Percentiles rank a stretch among this genome's conserved stretches.
These are phyloP conservation scores for Solanum bulbocastanum DNA, from an alignment of 257 asterid genomes.

Conservation along the genomic window DNA sequence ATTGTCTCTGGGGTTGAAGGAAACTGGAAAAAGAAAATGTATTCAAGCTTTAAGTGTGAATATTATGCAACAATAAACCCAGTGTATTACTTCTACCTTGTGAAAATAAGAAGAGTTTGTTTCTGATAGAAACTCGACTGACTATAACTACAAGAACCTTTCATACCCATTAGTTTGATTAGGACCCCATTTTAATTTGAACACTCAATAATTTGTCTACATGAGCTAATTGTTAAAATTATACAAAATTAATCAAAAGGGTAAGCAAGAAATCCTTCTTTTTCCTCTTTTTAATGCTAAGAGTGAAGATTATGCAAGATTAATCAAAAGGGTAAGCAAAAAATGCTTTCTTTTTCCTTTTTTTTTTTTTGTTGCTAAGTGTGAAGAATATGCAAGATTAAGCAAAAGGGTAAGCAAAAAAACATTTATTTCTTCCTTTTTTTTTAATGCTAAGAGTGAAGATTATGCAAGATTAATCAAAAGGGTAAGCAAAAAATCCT, in stretches of 20 bases:
- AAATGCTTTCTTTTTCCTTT: background rate
- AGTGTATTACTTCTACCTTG: background rate
- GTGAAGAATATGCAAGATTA: background rate
- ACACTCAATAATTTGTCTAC: background rate
- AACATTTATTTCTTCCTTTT: background rate
- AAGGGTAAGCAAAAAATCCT: background rate
- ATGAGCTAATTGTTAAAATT: background rate
- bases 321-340: background rate
- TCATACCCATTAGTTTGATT: background rate
- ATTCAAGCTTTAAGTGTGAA: background rate
- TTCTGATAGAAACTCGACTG: background rate
- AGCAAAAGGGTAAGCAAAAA: background rate
- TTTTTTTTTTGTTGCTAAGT: background rate
- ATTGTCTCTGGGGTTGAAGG: constrained; percentile 9
- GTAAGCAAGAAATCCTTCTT: background rate
- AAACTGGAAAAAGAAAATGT: background rate
- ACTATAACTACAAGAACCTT: background rate
- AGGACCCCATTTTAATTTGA: background rate
- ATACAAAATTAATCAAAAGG: background rate
- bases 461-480: background rate
- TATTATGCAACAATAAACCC: background rate
- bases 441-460: background rate
- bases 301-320: background rate
- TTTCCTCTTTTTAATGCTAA: background rate
- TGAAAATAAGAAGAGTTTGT: background rate